phyloP scores from a whole-genome alignment of 2,329 filamentous ascomycete species.

The Penicillium sp. region DNA sequence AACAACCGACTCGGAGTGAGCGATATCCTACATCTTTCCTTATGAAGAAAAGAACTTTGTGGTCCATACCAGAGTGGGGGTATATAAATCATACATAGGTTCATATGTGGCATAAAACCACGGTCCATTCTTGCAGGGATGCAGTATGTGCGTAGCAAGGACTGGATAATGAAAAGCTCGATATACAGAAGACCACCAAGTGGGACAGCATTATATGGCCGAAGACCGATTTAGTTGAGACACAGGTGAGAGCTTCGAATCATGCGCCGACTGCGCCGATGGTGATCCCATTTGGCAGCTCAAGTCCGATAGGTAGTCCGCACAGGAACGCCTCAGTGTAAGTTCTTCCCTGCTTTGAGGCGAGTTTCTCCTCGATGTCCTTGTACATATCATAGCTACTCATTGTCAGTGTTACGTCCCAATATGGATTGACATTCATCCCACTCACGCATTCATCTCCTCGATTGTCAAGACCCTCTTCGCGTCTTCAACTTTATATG shows the following conservation, averaged over 20 bases:
- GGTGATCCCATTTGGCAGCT: conserved; percentile 32
- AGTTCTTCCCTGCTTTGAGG: conserved; percentile 22
- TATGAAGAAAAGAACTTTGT: neutral
- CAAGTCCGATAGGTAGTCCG: conserved; percentile 49
- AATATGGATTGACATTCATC: neutral
- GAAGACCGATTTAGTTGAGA: too few relatives aligned
- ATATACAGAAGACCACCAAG: neutral
- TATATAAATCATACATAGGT: too few relatives aligned
- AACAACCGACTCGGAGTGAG: neutral
- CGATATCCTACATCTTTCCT: neutral
- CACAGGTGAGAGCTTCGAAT: too few relatives aligned
- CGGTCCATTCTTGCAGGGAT: too few relatives aligned
- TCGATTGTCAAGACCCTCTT: conserved; percentile 62
- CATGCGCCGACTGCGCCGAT: conserved; percentile 17
- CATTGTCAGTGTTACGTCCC: neutral
- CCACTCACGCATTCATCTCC: conserved; percentile 62
- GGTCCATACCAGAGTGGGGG: too few relatives aligned
- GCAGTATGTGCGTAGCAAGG: neutral
- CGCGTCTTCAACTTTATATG: conserved; percentile 61
- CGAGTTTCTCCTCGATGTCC: conserved; percentile 52
- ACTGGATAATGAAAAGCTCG: neutral
- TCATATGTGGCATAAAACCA: too few relatives aligned
- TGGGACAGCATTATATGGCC: neutral
- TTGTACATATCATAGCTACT: conserved; percentile 57
- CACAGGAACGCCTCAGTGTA: conserved; percentile 42